These are phyloP conservation scores for Penicillium mononematosum DNA, from an alignment of 495 filamentous ascomycete species.

Conservation along the genomic window DNA sequence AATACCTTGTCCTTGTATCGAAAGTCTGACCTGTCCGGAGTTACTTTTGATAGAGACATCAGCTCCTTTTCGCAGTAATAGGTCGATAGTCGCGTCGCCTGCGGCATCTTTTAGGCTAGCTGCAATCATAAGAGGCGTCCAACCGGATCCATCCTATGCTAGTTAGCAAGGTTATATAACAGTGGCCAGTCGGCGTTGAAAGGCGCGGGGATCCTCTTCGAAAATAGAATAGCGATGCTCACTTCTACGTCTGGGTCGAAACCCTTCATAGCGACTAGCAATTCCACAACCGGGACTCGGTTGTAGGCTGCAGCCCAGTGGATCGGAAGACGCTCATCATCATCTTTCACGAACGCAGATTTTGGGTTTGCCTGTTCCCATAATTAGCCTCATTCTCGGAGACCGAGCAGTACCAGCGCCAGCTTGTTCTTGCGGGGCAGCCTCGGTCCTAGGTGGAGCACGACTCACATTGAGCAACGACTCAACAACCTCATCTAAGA, in stretches of 20 bases:
- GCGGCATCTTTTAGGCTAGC: conserved; percentile 67
- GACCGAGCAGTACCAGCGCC: background rate
- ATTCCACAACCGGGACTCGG: conserved; percentile 67
- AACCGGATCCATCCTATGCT: conserved; percentile 76
- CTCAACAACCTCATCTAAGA: conserved; percentile 63
- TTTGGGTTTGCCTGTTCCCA: conserved; percentile 69
- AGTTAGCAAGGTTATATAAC: background rate
- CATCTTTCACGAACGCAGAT: conserved; percentile 70
- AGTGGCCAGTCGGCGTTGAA: background rate
- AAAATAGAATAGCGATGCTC: background rate
- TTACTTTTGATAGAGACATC: conserved; percentile 78
- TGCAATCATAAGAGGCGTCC: conserved; percentile 95
- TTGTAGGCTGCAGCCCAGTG: conserved; percentile 95
- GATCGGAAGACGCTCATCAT: conserved; percentile 86
- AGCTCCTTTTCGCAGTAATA: conserved; percentile 76
- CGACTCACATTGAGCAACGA: conserved; percentile 66
- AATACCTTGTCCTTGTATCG: background rate
- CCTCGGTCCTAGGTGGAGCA: conserved; percentile 9
- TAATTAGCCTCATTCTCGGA: conserved; percentile 6
- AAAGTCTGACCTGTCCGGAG: conserved; percentile 53
- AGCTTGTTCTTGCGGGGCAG: conserved; percentile 35
- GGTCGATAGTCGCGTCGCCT: conserved; percentile 56
- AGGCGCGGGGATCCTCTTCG: background rate
- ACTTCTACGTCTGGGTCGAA: conserved; percentile 91
- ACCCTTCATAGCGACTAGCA: conserved; percentile 62